Percentiles rank a stretch among this genome's conserved stretches.
Conservation (phyloP, 2,329 filamentous ascomycete genomes). For the Fusarium beomiforme region DNA sequence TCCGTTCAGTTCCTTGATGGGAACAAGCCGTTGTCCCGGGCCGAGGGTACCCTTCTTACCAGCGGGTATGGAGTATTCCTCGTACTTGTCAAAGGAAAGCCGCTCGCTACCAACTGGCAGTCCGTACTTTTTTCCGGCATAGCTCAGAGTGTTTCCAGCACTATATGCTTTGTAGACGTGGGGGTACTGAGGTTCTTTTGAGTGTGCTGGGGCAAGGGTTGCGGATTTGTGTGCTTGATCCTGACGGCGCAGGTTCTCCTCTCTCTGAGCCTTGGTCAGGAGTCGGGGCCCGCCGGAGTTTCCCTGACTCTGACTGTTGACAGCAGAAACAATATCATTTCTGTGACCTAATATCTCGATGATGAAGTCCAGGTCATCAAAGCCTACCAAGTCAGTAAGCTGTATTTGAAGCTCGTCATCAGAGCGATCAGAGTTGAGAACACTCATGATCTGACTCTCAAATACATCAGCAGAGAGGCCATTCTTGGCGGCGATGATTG, state of each 20-base stretch:
- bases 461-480: constrained; percentile 77
- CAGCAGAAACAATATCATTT: constrained; percentile 68
- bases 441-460: constrained; percentile 78
- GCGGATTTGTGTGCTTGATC: constrained; percentile 88
- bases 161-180: constrained; percentile 90
- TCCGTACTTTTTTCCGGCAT: constrained; percentile 82
- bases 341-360: constrained; percentile 88
- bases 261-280: constrained; percentile 79
- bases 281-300: constrained; percentile 61
- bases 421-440: constrained; percentile 72
- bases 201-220: constrained; percentile 74
- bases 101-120: constrained; percentile 80
- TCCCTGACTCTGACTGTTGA: constrained; percentile 48
- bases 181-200: constrained; percentile 82
- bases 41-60: constrained; percentile 79
- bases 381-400: constrained; percentile 89
- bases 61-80: constrained; percentile 89
- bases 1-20: constrained; percentile 85
- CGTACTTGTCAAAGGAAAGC: constrained; percentile 79
- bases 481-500: constrained; percentile 71
- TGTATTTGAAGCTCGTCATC: constrained; percentile 93
- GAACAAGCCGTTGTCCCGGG: constrained; percentile 77
- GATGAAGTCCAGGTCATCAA: constrained; percentile 92
- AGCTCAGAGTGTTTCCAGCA: constrained; percentile 85
- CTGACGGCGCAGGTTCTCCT: constrained; percentile 77